Evolutionary conservation across 2,329 filamentous ascomycete species (phyloP).

Genomic region (Leptodontidium sp.): DNA sequence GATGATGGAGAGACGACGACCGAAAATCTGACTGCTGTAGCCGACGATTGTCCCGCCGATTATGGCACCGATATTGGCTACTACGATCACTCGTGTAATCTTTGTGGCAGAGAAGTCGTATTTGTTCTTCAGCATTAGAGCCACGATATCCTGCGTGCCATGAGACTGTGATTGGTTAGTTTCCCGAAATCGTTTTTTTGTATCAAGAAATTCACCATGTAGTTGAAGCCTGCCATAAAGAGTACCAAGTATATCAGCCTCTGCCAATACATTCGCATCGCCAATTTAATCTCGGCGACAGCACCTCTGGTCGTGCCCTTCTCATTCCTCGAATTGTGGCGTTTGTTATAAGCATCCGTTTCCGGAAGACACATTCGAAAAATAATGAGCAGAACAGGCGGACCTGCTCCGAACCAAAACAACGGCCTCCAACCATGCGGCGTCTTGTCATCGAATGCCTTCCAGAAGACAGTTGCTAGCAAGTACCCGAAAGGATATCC

Average conservation of each 20-base stretch:
- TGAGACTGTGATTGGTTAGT: slow-evolving; percentile 45
- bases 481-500: slow-evolving; percentile 85
- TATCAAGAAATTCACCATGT: slow-evolving; percentile 73
- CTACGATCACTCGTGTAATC: slow-evolving; percentile 75
- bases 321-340: slow-evolving; percentile 68
- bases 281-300: slow-evolving; percentile 78
- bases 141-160: slow-evolving; percentile 60
- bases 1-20: slow-evolving; percentile 74
- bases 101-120: slow-evolving; percentile 51
- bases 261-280: slow-evolving; percentile 81
- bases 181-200: slow-evolving; percentile 58
- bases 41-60: slow-evolving; percentile 72
- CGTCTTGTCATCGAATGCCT: slow-evolving; percentile 78
- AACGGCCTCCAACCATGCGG: slow-evolving; percentile 83
- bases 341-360: slow-evolving; percentile 75
- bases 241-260: slow-evolving; percentile 83
- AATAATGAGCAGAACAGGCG: slow-evolving; percentile 80
- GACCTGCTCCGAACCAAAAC: slow-evolving; percentile 88
- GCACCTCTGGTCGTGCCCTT: slow-evolving; percentile 72
- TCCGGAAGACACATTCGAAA: slow-evolving; percentile 83
- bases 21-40: slow-evolving; percentile 73
- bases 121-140: slow-evolving; percentile 66
- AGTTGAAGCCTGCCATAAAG: slow-evolving; percentile 91
- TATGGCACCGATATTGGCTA: slow-evolving; percentile 76
- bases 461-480: slow-evolving; percentile 72